Percentiles rank a stretch among this genome's conserved stretches.
These are phyloP conservation scores for Cantharellus cinnabarinus DNA, from an alignment of 768 basidiomycete species.

Conservation along the genomic window DNA sequence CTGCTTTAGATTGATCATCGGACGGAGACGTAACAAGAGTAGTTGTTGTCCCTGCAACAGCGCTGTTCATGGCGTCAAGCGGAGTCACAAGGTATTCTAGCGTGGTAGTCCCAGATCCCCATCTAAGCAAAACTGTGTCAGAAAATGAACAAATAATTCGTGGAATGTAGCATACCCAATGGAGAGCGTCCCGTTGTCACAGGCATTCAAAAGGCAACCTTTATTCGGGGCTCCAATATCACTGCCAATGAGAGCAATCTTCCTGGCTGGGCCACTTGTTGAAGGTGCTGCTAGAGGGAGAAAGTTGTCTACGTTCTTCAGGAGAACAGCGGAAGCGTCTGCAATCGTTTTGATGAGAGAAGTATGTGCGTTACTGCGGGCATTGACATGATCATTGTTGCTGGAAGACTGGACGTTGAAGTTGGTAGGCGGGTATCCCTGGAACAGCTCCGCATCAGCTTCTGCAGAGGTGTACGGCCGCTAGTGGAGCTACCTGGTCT, in stretches of 20 bases:
- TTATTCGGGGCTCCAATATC: background rate
- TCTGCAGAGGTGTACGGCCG: constrained; percentile 22
- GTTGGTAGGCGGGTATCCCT: constrained; percentile 41
- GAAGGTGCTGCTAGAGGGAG: constrained; percentile 20
- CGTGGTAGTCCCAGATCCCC: constrained; percentile 12
- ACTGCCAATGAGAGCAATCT: constrained; percentile 33
- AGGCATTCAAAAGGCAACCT: constrained; percentile 7
- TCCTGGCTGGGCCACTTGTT: constrained; percentile 18
- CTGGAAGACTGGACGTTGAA: constrained; percentile 41
- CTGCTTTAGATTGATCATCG: constrained; percentile 3
- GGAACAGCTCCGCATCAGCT: constrained; percentile 30
- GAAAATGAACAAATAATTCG: background rate
- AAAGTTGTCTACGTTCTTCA: constrained; percentile 33
- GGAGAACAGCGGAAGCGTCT: constrained; percentile 38
- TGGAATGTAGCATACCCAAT: constrained; percentile 3
- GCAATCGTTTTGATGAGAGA: constrained; percentile 34
- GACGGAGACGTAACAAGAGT: background rate
- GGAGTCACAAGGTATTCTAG: constrained; percentile 11
- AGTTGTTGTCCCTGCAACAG: constrained; percentile 1
- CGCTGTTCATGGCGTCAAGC: constrained; percentile 9
- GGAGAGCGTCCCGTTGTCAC: constrained; percentile 10
- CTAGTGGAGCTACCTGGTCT: constrained; percentile 6
- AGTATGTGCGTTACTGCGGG: constrained; percentile 21
- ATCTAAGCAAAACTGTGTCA: background rate
- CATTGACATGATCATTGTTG: constrained; percentile 22